Base-by-base conservation (phyloP, 768 basidiomycete genomes). In the Termitomyces sp. region DNA sequence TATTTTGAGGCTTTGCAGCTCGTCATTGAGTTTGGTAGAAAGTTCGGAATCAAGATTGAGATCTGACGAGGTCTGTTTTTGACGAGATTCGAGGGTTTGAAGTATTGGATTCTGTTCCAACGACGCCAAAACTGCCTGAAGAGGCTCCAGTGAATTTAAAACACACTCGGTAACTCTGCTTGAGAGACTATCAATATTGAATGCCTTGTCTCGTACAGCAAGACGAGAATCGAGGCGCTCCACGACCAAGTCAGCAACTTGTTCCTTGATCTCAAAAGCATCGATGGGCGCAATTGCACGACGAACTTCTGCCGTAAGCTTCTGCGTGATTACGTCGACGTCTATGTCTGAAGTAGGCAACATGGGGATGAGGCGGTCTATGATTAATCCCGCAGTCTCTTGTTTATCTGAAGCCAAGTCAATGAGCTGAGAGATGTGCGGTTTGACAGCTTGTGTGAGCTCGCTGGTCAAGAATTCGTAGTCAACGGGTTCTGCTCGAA, bases 351-450 rank as follows among this genome's bases (percentile, higher is more conserved):
- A 50, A 28, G 75, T 67, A 10, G 84, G 84, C 17, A 93, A 64
- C 54, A 89, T 66, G 10, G 91, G 91, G 5, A 84, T 56, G 40
- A 94, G 79, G 21, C 80, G 75, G 51, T 92, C 81, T 30, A 91
- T 82, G 56, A 94, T 94, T 42, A 94, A 79, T 7, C 80, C 78
- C 3, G 91, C 91, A 3, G 91, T 94, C 70, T 94, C 91, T 37
- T 89, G 81, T 68, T 94, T 94, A 67, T 94, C 91, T 0, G 89
- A 91, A 28, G 91, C 86, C 49, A 94, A 79, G 66, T 94, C 91
- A 59, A 94, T 94, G 57, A 94, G 83, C 62, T 94, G 90, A 1
- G 89, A 83, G 26, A 94, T 91, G 61, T 92, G 87, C 7, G 91
- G 91, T 63, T 93, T 92, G 65, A 94, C 91, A 0, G 91, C 88